Evolutionary conservation across 2,329 filamentous ascomycete species (phyloP).

Genomic region (Talaromyces amestolkiae): DNA sequence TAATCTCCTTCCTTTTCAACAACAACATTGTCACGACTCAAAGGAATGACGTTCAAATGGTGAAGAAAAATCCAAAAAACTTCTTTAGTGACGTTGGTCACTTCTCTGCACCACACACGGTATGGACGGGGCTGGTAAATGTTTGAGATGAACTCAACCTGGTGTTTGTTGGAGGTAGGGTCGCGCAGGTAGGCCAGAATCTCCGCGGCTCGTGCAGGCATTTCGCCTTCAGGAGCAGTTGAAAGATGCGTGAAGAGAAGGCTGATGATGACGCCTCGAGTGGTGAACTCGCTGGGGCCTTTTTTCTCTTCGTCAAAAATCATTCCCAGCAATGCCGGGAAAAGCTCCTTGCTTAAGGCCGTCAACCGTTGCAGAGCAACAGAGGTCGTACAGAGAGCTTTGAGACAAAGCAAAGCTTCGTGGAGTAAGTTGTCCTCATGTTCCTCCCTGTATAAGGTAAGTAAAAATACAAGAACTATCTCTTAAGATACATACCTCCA

Average conservation of each 20-base stretch:
- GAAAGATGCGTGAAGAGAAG: constrained; percentile 86
- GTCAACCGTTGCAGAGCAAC: constrained; percentile 78
- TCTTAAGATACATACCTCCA: constrained; percentile 69
- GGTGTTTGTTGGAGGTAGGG: constrained; percentile 70
- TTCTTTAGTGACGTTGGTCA: constrained; percentile 89
- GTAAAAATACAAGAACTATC: not conserved
- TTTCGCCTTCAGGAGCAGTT: constrained; percentile 59
- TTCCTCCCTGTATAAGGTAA: constrained; percentile 64
- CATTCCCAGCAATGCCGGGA: constrained; percentile 82
- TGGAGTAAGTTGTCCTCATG: constrained; percentile 92
- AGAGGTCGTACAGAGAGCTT: constrained; percentile 89
- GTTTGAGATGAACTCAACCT: constrained; percentile 80
- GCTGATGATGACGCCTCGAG: constrained; percentile 83
- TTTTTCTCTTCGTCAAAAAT: constrained; percentile 98
- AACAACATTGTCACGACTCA: constrained; percentile 33
- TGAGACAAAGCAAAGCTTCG: constrained; percentile 87
- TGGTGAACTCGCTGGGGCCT: constrained; percentile 93
- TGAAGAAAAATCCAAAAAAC: constrained; percentile 99
- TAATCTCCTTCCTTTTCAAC: constrained; percentile 28
- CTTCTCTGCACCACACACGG: constrained; percentile 89
- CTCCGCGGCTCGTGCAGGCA: constrained; percentile 66
- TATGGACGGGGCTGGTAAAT: constrained; percentile 88
- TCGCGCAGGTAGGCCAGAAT: constrained; percentile 79
- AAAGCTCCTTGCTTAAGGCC: constrained; percentile 74
- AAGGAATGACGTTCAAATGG: constrained; percentile 79